Base-by-base conservation (phyloP, 1,284 basidiomycete genomes). In the Fomitopsis palustris region DNA sequence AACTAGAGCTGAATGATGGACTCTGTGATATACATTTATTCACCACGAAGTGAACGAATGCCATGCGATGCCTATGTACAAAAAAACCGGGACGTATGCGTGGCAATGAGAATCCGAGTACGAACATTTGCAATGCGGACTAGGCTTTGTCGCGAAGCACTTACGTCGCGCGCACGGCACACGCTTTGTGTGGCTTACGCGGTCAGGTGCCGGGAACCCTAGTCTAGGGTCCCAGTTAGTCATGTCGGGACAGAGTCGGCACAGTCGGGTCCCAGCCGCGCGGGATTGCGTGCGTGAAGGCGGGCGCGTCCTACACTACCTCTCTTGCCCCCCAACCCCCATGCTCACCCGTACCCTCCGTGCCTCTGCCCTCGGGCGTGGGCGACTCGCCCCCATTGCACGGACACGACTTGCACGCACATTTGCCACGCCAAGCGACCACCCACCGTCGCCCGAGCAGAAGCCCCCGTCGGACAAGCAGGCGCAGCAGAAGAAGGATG, bases 331-430 rank as follows among this genome's bases (percentile, higher is more conserved):
- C 54, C 59, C 25, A 39, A 49, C 61, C 25, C 62, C 65, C 62
- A 80, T 81, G 79, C 72, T 81, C 62, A 70, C 73, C 65, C 76
- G 78, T 62, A 74, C 77, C 47, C 66, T 78, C 37, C 75, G 77
- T 62, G 74, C 77, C 51, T 70, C 75, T 42, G 72, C 71, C 54
- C 70, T 75, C 53, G 68, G 72, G 43, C 68, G 72, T 60, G 71
- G 74, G 54, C 73, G 72, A 51, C 59, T 72, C 68, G 75, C 63
- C 43, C 68, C 56, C 67, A 69, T 69, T 61, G 66, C 68, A 52
- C 71, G 71, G 43, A 70, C 68, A 27, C 65, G 66, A 41, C 71
- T 72, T 64, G 59, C 70, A 41, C 76, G 81, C 57, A 65, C 69
- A 14, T 80, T 74, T 62, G 77, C 81, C 16, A 76, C 78, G 8